Percentiles rank a stretch among this genome's conserved stretches.
Conservation (phyloP, 2,329 filamentous ascomycete genomes). For the Cadophora malorum region DNA sequence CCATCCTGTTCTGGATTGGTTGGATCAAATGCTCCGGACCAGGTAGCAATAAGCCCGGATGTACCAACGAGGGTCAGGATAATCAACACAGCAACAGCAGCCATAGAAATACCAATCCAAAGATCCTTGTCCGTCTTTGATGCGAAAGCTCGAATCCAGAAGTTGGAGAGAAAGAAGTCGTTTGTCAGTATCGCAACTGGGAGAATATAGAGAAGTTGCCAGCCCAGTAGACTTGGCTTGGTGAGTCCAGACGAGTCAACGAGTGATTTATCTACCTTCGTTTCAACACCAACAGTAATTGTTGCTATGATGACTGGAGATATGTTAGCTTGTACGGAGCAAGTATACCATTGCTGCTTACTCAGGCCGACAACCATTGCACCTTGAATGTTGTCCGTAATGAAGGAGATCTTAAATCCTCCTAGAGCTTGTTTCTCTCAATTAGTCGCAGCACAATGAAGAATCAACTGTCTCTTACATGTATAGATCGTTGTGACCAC, state of each 20-base stretch:
- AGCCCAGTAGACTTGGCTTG: conserved; percentile 74
- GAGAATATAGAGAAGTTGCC: conserved; percentile 86
- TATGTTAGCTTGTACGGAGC: conserved; percentile 1
- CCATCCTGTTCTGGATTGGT: conserved; percentile 67
- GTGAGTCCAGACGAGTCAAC: conserved; percentile 73
- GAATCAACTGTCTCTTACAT: conserved; percentile 54
- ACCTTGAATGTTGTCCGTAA: conserved; percentile 84
- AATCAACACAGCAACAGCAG: conserved; percentile 67
- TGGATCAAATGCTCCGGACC: conserved; percentile 72
- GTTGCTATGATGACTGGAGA: conserved; percentile 70
- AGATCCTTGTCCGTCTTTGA: conserved; percentile 81
- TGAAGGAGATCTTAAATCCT: conserved; percentile 83
- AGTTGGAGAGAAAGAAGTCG: conserved; percentile 84
- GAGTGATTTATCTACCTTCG: conserved; percentile 71
- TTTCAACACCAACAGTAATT: conserved; percentile 78
- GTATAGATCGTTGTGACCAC: conserved; percentile 83
- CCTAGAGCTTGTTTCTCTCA: conserved; percentile 63
- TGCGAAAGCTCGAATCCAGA: conserved; percentile 85
- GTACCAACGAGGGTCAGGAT: conserved; percentile 76
- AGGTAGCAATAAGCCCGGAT: conserved; percentile 77
- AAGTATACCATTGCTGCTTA: conserved; percentile 25
- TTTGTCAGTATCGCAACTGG: conserved; percentile 83
- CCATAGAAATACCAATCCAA: conserved; percentile 74
- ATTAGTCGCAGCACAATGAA: neutral
- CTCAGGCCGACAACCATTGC: conserved; percentile 75